Percentiles rank a stretch among this genome's conserved stretches.
Evolutionary conservation across 306 rosid genomes (phyloP).

Genomic region (Acacia crassicarpa): DNA sequence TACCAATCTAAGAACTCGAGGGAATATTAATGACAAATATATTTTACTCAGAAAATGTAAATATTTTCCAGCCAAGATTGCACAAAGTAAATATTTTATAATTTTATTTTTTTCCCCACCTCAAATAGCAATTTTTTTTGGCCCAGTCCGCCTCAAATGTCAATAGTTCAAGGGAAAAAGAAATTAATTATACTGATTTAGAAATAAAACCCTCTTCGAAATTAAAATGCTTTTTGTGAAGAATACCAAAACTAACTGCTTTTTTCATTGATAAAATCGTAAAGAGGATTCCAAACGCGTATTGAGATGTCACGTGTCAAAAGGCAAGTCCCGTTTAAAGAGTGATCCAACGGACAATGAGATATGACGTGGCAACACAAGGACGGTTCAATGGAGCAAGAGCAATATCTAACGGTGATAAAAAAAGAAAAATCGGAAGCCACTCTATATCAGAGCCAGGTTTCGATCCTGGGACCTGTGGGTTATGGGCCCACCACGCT

Average conservation of each 20-base stretch:
- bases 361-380: not conserved
- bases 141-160: not conserved
- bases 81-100: no score
- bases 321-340: not conserved
- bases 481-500: conserved; percentile 55
- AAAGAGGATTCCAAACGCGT: no score
- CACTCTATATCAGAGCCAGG: conserved; percentile 48
- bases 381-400: not conserved
- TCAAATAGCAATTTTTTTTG: not conserved
- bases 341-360: accelerated
- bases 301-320: not conserved
- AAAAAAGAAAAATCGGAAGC: not conserved
- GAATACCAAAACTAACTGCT: no score
- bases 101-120: not conserved
- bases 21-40: not conserved
- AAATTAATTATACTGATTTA: no score
- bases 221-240: no score
- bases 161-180: no score
- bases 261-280: no score
- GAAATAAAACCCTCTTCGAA: no score
- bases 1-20: not conserved
- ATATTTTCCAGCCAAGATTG: no score
- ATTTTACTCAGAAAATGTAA: not conserved
- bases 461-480: conserved; percentile 67
- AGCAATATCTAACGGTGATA: not conserved